Base-by-base conservation (phyloP, 2,329 filamentous ascomycete genomes). In the Aspergillus tamarii region DNA sequence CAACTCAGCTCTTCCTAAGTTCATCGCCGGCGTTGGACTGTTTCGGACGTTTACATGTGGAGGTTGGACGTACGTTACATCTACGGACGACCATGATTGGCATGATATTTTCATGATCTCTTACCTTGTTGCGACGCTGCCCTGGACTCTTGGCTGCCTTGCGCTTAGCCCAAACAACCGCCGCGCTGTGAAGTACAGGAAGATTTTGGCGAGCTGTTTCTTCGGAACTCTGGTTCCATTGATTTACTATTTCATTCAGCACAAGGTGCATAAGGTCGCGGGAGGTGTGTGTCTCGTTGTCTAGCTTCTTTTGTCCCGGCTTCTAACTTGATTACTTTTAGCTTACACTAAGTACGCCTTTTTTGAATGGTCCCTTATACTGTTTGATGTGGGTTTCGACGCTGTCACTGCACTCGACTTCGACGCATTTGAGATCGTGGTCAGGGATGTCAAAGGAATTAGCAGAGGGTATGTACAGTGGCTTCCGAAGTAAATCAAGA, bases 21-120 rank as follows among this genome's bases (percentile, higher is more conserved):
- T 95, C 66, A 85, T 98, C 65, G 90, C 90, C 53, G 85, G 86
- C 46, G 89, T 92, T 71, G 95, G 95, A 61, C 70, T 97, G 59
- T 90, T 98, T 74, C 89, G 95, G 72, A 97, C 94, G 11, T 81
- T 98, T 63, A 97, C 93, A 4, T 99, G 95, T 75, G 95, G 94
- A 71, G 95, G 95, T 64, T 99, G 95, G 94, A 97, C 95, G 59
- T 99, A 98, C 79, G 89, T 99, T 66, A 99, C 95, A 30, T 98
- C 95, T 66, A 99, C 95, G 50, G 95, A 99, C 77, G 93, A 98
- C 77, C 95, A 99, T 79, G 89, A 96, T 79, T 98, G 93, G 94
- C 95, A 99, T 78, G 95, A 99, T 75, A 94, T 98, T 67, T 94
- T 99, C 78, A 99, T 99, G 95, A 97, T 99, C 71, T 96, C 93